Evolutionary conservation across 331 rosid genomes (phyloP).

Genomic region (Ulmus americana): DNA sequence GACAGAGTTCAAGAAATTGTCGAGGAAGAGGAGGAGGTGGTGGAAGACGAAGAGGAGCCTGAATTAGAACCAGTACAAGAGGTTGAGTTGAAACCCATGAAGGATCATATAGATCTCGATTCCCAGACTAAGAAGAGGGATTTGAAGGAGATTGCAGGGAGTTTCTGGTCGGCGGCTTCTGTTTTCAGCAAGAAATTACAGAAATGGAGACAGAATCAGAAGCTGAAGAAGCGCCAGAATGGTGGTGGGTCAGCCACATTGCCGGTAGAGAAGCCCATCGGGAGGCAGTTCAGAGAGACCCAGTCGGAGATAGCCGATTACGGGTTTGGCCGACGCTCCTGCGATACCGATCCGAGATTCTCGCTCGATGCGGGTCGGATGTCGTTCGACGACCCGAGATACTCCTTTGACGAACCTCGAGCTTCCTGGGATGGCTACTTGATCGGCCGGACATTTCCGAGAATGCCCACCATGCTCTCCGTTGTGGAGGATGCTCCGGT

Average conservation of each 20-base stretch:
- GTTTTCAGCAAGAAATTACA: slow-evolving; percentile 93
- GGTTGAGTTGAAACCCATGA: slow-evolving; percentile 69
- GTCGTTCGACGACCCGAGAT: slow-evolving; percentile 77
- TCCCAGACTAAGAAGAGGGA: slow-evolving; percentile 77
- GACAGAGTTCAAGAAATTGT: slow-evolving; percentile 60
- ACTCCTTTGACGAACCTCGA: slow-evolving; percentile 86
- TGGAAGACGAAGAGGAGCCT: slow-evolving; percentile 25
- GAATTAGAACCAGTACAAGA: slow-evolving; percentile 16
- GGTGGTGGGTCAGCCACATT: slow-evolving; percentile 70
- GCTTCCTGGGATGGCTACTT: slow-evolving; percentile 97
- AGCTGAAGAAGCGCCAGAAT: slow-evolving; percentile 70
- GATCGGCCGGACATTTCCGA: slow-evolving; percentile 54
- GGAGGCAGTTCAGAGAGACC: slow-evolving; percentile 84
- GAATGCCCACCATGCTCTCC: slow-evolving; percentile 88
- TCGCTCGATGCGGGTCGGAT: slow-evolving; percentile 56
- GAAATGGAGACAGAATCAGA: slow-evolving; percentile 98
- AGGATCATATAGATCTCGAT: slow-evolving; percentile 91
- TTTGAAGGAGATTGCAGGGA: slow-evolving; percentile 82
- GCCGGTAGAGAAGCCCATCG: slow-evolving; percentile 94
- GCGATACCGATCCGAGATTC: slow-evolving; percentile 94
- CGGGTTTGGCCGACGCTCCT: slow-evolving; percentile 86
- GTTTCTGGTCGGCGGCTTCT: slow-evolving; percentile 96
- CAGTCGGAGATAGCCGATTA: slow-evolving; percentile 99
- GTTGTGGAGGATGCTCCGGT: slow-evolving; percentile 91
- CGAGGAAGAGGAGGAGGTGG: slow-evolving; percentile 41